Base-by-base conservation (phyloP, 371 early-diverging fungal genomes). In the Coemansia sp. region DNA sequence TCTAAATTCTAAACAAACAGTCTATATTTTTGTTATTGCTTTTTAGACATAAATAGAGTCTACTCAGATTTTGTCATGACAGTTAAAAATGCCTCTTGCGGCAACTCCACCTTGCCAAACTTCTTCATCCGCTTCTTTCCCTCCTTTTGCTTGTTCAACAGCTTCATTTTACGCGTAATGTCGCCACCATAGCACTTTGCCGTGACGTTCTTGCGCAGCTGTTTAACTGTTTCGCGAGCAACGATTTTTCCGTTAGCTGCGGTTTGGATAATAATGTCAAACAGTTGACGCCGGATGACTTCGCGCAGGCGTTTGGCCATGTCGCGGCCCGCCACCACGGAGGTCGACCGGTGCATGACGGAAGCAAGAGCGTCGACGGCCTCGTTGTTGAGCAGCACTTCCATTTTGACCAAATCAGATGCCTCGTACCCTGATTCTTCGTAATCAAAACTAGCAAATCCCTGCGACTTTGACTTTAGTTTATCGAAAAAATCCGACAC, bases 371-470 rank as follows among this genome's bases (percentile, higher is more conserved):
- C 96, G 79, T 98, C 98, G 17, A 98, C 95, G 1, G 93, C 89
- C 61, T 94, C 92, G 28, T 87, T 84, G 73, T 98, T 98, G 2
- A 98, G 80, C 28, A 96, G 70, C 1, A 98, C 89, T 59, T 89
- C 90, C 87, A 96, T 89, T 87, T 97, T 98, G 66, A 95, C 94
- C 48, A 98, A 82, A 71, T 96, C 95, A 9, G 96, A 88, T 17
- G 83, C 84, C 60, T 87, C 86, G 80, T 94, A 97, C 0, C 96
- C 97, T 40, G 84, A 85, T 44, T 97, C 97, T 76, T 97, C 98
- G 79, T 97, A 97, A 80, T 96, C 97, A 81, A 96, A 97, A 55
- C 87, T 87, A 1, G 97, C 98, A 81, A 93, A 98, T 0, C 98
- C 98, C 40, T 93, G 92, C 12, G 96, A 90, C 32, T 88, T 82